Base-by-base conservation (phyloP, 305 asterid genomes). In the Plantago coronopus region DNA sequence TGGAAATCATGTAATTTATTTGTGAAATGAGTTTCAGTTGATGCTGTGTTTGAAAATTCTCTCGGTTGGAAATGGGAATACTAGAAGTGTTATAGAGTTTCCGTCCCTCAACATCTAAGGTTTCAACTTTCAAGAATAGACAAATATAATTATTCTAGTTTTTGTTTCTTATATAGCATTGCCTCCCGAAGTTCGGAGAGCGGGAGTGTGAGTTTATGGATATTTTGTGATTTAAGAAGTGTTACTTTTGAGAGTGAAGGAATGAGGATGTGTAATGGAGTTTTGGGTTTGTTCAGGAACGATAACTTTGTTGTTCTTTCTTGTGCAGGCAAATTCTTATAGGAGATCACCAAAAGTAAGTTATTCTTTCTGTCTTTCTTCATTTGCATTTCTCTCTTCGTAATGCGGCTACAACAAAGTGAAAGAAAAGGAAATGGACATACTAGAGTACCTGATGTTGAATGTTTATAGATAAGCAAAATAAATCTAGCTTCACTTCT, bases 311-410 rank as follows among this genome's bases (percentile, higher is more conserved):
- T 14, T 25, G 27, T 15, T 16, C 42, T 65, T 67, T 76, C 42
- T 50, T 61, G 44, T 73, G 78, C 88, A 84, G 95, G 85, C 74
- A 66, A 64, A 79, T 75, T 70, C 79, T 68, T 67, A 16, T 59
- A 70, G 65, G 68, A 73, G 76, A 65, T 67, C 84, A 56, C 69
- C 81, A 65, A 75, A 60, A 87, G 93, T 88, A 65, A 76, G 82
- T 54, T 48, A 38, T 34, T 34, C 42, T 69, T 48, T 57, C 50
- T 64, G 16, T 20, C 19, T 49, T 61, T 67, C 4, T 22, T 21
- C 54, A 59, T 50, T 37, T 5, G 13, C 42, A 34, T 10, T 10
- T 17, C 50, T 38, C 22, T 20, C 29, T 17, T 64, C 9, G 34
- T 48, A 45, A 47, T 20, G 47, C 12, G 15, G 45, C n/a, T 12